phyloP scores from a whole-genome alignment of 1,284 basidiomycete genomes.

The Sanghuangporus sanghuang region DNA sequence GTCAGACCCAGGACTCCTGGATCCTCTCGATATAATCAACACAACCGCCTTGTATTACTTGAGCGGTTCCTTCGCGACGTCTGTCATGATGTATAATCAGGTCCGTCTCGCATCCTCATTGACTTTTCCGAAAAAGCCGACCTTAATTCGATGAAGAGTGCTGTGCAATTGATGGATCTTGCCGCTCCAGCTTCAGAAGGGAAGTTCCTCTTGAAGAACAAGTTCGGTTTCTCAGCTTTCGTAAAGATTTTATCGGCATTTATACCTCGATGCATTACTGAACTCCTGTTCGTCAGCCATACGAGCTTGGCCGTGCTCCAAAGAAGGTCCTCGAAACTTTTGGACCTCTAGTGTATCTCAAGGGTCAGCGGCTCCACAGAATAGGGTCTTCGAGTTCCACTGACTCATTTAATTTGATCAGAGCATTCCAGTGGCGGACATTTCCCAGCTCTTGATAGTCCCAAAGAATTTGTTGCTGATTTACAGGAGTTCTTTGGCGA shows the following conservation, averaged over 20 bases:
- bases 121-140: neutral
- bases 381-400: neutral
- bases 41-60: constrained; percentile 23
- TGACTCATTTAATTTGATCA: neutral
- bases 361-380: constrained; percentile 3
- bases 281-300: constrained; percentile 14
- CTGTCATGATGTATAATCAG: constrained; percentile 23
- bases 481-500: constrained; percentile 10
- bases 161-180: neutral
- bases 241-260: constrained; percentile 6
- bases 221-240: constrained; percentile 20
- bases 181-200: neutral
- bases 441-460: constrained; percentile 16
- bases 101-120: neutral
- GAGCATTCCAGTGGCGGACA: constrained; percentile 14
- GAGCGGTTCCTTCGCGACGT: constrained; percentile 20
- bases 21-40: constrained; percentile 19
- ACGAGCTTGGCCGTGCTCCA: constrained; percentile 18
- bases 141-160: neutral
- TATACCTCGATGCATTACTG: neutral
- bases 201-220: constrained; percentile 15
- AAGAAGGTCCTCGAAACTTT: constrained; percentile 8
- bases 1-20: constrained; percentile 21
- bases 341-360: constrained; percentile 19
- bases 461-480: constrained; percentile 10